Evolutionary conservation across 305 asterid genomes (phyloP).

Genomic region (Rubia peregrina): DNA sequence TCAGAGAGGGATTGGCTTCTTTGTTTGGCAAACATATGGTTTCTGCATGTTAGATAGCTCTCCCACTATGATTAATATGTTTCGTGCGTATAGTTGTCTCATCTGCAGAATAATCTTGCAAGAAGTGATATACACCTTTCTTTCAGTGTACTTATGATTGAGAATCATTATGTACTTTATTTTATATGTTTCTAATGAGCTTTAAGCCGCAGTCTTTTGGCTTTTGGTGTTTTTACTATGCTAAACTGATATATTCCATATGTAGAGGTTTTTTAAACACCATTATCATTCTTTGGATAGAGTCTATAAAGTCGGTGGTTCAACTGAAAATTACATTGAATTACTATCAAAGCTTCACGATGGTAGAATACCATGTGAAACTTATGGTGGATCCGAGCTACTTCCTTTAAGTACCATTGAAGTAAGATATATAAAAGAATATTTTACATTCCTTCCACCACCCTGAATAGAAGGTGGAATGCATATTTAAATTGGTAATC

Average conservation of each 20-base stretch:
- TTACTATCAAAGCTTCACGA: slow-evolving; percentile 56
- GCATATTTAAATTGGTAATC: background rate
- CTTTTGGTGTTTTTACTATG: background rate
- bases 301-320: slow-evolving; percentile 55
- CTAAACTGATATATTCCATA: background rate
- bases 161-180: background rate
- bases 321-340: slow-evolving; percentile 57
- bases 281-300: slow-evolving; percentile 29
- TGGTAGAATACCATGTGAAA: slow-evolving; percentile 66
- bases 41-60: background rate
- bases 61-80: background rate
- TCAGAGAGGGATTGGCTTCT: slow-evolving; percentile 41
- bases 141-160: background rate
- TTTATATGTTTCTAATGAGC: background rate
- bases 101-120: background rate
- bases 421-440: slow-evolving; percentile 33
- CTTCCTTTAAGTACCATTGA: slow-evolving; percentile 57
- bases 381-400: slow-evolving; percentile 83
- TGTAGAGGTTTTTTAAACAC: background rate
- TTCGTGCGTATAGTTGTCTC: background rate
- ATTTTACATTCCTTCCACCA: slow-evolving; percentile 10
- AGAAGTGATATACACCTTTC: background rate
- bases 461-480: background rate
- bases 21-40: background rate
- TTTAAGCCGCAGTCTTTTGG: background rate